These are phyloP conservation scores for Croton setiger DNA, from an alignment of 441 rosid species.

Conservation along the genomic window DNA sequence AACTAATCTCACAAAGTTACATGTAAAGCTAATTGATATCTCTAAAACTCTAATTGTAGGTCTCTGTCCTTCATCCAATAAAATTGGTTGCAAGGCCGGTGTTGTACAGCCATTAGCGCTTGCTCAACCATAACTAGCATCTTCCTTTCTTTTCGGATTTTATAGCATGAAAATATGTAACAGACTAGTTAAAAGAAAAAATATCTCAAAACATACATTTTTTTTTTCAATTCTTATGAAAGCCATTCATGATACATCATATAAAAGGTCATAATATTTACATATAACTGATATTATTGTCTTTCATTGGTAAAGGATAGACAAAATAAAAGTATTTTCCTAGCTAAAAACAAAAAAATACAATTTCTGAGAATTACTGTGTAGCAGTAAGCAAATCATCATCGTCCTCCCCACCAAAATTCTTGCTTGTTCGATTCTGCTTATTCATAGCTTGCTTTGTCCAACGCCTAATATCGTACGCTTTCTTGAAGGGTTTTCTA, in stretches of 20 bases:
- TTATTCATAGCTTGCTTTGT: conserved; percentile 60
- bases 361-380: background rate
- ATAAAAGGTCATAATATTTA: too few species aligned
- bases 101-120: conserved; percentile 38
- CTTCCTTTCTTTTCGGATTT: conserved; percentile 3
- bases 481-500: conserved; percentile 63
- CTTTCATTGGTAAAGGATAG: too few species aligned
- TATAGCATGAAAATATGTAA: conserved; percentile 6
- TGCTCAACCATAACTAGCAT: background rate
- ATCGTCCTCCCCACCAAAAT: conserved; percentile 41
- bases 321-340: too few species aligned
- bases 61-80: conserved; percentile 22
- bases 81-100: conserved; percentile 22
- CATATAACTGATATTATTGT: too few species aligned
- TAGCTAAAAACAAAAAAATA: too few species aligned
- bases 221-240: background rate
- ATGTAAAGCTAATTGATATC: conserved; percentile 18
- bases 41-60: conserved; percentile 14
- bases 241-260: too few species aligned
- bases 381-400: background rate
- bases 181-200: background rate
- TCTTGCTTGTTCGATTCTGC: conserved; percentile 41
- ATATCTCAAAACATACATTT: background rate
- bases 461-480: conserved; percentile 66
- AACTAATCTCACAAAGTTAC: conserved; percentile 20